A percentile compares a stretch with the other conserved stretches of the same genome.
Conservation (phyloP, 73 alveolate genomes). For the Durusdinium trenchii region DNA sequence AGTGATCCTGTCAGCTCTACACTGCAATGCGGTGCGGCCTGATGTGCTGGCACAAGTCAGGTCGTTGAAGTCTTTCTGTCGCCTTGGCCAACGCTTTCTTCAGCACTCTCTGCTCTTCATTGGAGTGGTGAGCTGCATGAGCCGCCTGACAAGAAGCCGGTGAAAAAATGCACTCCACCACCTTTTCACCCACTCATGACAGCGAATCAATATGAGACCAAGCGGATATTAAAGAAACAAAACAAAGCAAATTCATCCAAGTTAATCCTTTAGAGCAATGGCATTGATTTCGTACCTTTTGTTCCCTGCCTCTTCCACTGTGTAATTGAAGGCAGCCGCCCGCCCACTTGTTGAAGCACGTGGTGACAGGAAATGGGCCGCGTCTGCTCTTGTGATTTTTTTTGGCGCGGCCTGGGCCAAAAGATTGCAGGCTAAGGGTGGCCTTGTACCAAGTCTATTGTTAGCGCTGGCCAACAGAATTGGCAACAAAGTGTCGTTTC, state of each 20-base stretch:
- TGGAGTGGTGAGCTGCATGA: conserved; percentile 69
- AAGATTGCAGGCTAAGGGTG: not conserved
- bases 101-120: conserved; percentile 57
- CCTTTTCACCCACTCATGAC: not conserved
- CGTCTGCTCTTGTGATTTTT: not conserved
- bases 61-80: too few relatives aligned
- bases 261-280: too few relatives aligned
- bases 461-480: too few relatives aligned
- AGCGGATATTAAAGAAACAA: not conserved
- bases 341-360: not conserved
- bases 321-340: conserved; percentile 64
- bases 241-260: not conserved
- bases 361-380: not conserved
- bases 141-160: conserved; percentile 63
- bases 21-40: too few relatives aligned
- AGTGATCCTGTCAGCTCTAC: conserved; percentile 16
- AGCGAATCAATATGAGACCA: not conserved
- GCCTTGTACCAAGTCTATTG: too few relatives aligned
- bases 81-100: conserved; percentile 72
- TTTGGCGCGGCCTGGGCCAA: not conserved
- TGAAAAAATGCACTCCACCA: not conserved
- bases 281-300: not conserved
- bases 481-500: too few relatives aligned
- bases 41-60: too few relatives aligned
- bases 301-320: conserved; percentile 70